These are phyloP conservation scores for Xylaria hypoxylon DNA, from an alignment of 2,329 filamentous ascomycete species.

Conservation along the genomic window DNA sequence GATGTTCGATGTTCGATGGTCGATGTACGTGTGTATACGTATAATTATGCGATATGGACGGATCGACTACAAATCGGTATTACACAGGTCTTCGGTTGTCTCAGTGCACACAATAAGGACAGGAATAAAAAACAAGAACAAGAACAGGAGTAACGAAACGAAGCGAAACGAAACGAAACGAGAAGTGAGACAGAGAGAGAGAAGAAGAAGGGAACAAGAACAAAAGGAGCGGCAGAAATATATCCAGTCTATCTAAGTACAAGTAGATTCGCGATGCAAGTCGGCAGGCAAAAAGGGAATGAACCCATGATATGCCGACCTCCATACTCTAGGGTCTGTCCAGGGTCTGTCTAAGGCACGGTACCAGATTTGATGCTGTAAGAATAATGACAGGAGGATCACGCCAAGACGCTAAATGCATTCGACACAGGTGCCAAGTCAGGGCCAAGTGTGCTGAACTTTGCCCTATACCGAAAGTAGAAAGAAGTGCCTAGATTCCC, in stretches of 20 bases:
- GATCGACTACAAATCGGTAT: neutral
- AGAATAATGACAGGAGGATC: constrained; percentile 2
- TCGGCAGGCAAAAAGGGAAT: constrained; percentile 7
- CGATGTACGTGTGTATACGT: neutral
- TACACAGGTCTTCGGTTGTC: constrained; percentile 2
- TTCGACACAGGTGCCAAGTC: too few relatives aligned
- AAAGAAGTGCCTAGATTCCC: neutral
- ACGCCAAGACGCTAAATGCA: constrained; percentile 11
- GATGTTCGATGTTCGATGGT: neutral
- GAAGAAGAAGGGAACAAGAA: neutral
- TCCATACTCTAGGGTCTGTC: too few relatives aligned
- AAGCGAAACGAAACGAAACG: constrained; percentile 15
- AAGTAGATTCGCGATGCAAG: neutral
- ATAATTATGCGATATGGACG: neutral
- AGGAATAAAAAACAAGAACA: neutral
- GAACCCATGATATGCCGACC: neutral
- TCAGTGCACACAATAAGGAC: constrained; percentile 2
- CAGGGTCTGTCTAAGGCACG: too few relatives aligned
- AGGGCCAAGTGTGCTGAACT: neutral
- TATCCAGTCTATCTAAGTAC: too few relatives aligned
- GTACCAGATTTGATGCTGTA: neutral
- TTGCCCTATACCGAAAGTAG: neutral
- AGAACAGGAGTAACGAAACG: constrained; percentile 4
- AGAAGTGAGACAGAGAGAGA: neutral
- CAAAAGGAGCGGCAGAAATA: too few relatives aligned